Evolutionary conservation across 139 green algal species (phyloP).

Genomic region (Closterium sp.): DNA sequence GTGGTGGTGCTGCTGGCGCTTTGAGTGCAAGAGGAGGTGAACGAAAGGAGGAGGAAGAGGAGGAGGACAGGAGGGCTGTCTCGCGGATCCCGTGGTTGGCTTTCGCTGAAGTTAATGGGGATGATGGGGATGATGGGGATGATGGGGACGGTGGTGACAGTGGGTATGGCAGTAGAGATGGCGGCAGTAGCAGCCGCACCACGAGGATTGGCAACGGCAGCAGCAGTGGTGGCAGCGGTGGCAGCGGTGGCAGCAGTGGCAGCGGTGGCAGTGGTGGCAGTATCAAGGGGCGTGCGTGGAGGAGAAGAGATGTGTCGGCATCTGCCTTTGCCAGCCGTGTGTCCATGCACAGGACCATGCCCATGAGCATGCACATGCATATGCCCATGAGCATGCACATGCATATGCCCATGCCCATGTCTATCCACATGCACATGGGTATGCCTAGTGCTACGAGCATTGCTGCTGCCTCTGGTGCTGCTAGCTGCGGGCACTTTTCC

Average conservation of each 20-base stretch:
- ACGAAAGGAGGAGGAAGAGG: not conserved
- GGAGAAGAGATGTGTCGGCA: not conserved
- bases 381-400: not conserved
- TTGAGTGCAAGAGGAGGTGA: not conserved
- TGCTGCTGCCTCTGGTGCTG: not conserved
- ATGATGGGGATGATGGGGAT: not conserved
- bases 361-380: not conserved
- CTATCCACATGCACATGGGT: not conserved
- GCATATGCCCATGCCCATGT: not conserved
- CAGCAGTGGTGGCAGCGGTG: no score
- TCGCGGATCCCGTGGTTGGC: not conserved
- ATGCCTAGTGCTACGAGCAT: not conserved
- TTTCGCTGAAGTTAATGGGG: not conserved
- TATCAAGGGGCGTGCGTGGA: not conserved
- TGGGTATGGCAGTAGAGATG: no score
- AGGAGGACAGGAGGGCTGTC: not conserved
- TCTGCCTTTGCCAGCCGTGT: not conserved
- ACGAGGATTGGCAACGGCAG: not conserved
- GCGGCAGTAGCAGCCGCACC: not conserved
- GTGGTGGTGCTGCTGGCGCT: not conserved
- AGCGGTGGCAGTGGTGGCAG: not conserved
- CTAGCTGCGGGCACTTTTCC: not conserved
- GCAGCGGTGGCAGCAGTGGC: not conserved
- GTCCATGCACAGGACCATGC: not conserved
- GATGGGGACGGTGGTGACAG: no score